Evolutionary conservation across 2,329 filamentous ascomycete species (phyloP).

Genomic region (Diaporthe humulicola): DNA sequence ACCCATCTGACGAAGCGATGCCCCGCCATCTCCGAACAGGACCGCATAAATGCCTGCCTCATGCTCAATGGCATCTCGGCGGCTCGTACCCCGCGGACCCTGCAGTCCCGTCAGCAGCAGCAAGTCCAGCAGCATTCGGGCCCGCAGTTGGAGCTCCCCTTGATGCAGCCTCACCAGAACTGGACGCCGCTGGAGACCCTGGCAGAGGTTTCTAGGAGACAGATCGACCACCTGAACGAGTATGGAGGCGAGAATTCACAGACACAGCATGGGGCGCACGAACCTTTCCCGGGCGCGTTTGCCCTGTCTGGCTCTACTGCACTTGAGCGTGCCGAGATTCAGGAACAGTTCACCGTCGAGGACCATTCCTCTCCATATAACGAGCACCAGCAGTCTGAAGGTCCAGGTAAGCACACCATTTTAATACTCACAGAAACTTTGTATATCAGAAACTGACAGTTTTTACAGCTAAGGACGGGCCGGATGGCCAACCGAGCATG

Average conservation of each 20-base stretch:
- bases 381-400: constrained; percentile 49
- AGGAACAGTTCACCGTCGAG: constrained; percentile 71
- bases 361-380: constrained; percentile 67
- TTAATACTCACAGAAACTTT: not conserved
- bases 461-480: constrained; percentile 33
- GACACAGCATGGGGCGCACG: constrained; percentile 55
- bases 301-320: constrained; percentile 18
- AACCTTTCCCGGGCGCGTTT: constrained; percentile 27
- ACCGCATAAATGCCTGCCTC: constrained; percentile 81
- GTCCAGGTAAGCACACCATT: constrained; percentile 51
- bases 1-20: constrained; percentile 90
- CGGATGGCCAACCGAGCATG: constrained; percentile 53
- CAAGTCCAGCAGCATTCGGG: constrained; percentile 42
- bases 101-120: constrained; percentile 34
- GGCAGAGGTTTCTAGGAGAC: constrained; percentile 83
- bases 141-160: constrained; percentile 54
- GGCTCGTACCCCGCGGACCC: constrained; percentile 47
- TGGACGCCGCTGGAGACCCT: constrained; percentile 89
- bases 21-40: constrained; percentile 79
- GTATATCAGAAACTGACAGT: not conserved
- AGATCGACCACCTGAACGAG: constrained; percentile 77
- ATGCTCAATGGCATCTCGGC: constrained; percentile 79
- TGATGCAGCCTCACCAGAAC: constrained; percentile 63
- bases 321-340: constrained; percentile 63
- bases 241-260: constrained; percentile 63